Evolutionary conservation across 257 asterid genomes (phyloP).

Genomic region (Solanum infundibuliforme): DNA sequence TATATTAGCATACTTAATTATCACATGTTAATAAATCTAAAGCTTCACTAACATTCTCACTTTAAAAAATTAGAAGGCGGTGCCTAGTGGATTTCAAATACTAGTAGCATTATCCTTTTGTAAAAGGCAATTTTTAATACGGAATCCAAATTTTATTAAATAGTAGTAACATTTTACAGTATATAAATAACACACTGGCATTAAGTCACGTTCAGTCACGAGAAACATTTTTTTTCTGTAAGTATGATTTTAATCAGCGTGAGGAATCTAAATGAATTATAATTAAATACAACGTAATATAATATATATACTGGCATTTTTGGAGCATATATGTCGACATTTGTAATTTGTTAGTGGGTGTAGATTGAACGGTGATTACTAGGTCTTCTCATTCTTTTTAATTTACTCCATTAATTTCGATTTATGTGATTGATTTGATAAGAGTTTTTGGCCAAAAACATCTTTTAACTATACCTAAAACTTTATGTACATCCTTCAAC

Average conservation of each 20-base stretch:
- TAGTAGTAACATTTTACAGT: no score
- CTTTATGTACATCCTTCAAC: no score
- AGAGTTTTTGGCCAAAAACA: no score
- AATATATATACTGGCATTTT: not conserved
- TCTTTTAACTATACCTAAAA: no score
- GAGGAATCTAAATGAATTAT: not conserved
- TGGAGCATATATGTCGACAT: not conserved
- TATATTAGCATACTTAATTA: not conserved
- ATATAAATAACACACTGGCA: not conserved
- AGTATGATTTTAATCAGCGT: not conserved
- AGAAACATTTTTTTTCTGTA: not conserved
- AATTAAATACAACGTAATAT: not conserved
- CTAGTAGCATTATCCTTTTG: not conserved
- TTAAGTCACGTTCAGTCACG: not conserved
- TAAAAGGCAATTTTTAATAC: not conserved
- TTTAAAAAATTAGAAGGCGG: not conserved
- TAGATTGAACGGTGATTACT: not conserved
- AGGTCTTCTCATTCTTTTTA: not conserved
- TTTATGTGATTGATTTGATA: not conserved
- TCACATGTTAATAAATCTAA: not conserved
- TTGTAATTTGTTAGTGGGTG: not conserved
- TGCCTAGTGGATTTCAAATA: not conserved
- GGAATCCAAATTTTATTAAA: not conserved
- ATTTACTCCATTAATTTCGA: not conserved
- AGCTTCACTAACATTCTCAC: not conserved